Conservation (phyloP, 2,329 filamentous ascomycete species). For the Botrytis hyacinthi region DNA sequence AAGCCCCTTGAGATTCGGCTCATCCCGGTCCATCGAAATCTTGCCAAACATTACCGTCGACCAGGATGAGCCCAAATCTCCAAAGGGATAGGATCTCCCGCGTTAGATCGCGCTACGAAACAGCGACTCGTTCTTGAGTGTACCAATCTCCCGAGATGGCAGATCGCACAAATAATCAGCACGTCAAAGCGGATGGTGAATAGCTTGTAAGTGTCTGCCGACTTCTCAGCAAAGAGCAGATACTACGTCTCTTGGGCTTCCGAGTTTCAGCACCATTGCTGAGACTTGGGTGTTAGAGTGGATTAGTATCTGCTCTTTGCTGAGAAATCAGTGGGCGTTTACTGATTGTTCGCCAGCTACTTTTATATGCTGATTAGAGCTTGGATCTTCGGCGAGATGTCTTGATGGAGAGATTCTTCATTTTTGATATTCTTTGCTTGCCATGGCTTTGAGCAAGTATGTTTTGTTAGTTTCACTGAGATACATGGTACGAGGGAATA, state of each 20-base stretch:
- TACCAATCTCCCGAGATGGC: slow-evolving; percentile 61
- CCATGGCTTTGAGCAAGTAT: neutral
- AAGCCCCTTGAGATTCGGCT: rapidly evolving
- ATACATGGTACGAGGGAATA: too few relatives aligned
- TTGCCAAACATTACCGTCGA: slow-evolving; percentile 40
- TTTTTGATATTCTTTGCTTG: neutral
- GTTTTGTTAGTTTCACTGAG: too few relatives aligned
- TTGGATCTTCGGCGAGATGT: neutral
- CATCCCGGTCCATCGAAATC: slow-evolving; percentile 38
- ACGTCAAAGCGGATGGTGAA: slow-evolving; percentile 21
- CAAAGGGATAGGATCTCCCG: slow-evolving; percentile 47
- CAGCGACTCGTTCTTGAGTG: slow-evolving; percentile 72
- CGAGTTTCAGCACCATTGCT: neutral
- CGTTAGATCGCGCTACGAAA: slow-evolving; percentile 70
- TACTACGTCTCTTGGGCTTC: neutral
- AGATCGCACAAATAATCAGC: slow-evolving; percentile 39
- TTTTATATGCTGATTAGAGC: too few relatives aligned
- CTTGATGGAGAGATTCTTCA: too few relatives aligned
- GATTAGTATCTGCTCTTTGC: neutral
- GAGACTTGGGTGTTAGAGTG: neutral
- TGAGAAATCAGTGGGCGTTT: neutral
- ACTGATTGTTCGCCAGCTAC: neutral
- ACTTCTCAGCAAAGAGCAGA: neutral
- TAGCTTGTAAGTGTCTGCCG: slow-evolving; percentile 24
- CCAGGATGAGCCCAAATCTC: slow-evolving; percentile 33